A percentile compares a stretch with the other conserved stretches of the same genome.
Evolutionary conservation across 257 asterid genomes (phyloP).

Genomic region (Cynanchum wilfordii): DNA sequence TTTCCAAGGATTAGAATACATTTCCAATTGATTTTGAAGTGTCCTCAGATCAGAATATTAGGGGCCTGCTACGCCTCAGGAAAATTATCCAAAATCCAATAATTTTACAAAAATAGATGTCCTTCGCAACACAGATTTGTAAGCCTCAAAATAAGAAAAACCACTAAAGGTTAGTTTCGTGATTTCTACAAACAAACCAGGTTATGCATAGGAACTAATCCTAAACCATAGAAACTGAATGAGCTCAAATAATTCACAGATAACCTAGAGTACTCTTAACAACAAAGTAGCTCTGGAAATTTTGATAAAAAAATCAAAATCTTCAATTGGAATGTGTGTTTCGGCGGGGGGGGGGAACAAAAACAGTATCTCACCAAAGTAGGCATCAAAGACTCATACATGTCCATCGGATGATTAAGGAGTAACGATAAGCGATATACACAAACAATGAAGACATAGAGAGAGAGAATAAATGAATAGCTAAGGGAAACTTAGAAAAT

Average conservation of each 20-base stretch:
- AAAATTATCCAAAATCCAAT: not conserved
- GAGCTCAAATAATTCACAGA: not conserved
- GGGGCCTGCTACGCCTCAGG: not conserved
- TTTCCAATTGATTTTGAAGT: not conserved
- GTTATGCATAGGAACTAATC: not conserved
- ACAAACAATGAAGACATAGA: too few relatives aligned
- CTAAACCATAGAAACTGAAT: not conserved
- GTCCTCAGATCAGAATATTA: not conserved
- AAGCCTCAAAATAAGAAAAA: too few relatives aligned
- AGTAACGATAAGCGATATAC: too few relatives aligned
- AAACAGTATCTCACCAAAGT: not conserved
- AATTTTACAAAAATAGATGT: too few relatives aligned
- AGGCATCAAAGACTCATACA: too few relatives aligned
- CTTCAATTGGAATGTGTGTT: not conserved
- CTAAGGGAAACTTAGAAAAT: too few relatives aligned
- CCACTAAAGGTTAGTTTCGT: not conserved
- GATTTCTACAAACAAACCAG: not conserved
- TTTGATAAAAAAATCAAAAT: not conserved
- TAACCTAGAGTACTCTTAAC: not conserved
- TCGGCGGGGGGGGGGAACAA: not conserved
- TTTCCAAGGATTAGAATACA: not conserved
- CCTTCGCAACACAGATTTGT: too few relatives aligned
- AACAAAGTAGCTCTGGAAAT: not conserved
- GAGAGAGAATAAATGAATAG: too few relatives aligned
- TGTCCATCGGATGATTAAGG: too few relatives aligned